A percentile compares a stretch with the other conserved stretches of the same genome.
Conservation (phyloP, 495 filamentous ascomycete species). For the Annulohypoxylon stygium region DNA sequence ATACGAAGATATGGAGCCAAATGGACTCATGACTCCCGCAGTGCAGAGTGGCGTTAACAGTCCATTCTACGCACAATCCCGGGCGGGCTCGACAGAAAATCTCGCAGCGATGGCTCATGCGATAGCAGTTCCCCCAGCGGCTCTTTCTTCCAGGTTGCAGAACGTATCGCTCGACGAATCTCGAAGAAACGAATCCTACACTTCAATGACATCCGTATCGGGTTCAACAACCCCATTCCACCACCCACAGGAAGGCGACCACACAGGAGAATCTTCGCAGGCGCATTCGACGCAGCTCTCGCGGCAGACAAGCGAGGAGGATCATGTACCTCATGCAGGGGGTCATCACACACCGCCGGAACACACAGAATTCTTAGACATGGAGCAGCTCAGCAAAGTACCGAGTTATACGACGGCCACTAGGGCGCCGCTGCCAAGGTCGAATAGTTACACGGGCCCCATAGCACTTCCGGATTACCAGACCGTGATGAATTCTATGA, state of each 20-base stretch:
- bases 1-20: conserved; percentile 84
- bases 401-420: conserved; percentile 86
- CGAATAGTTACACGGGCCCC: conserved; percentile 41
- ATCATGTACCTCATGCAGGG: conserved; percentile 56
- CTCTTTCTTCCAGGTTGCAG: conserved; percentile 72
- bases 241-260: conserved; percentile 45
- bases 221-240: conserved; percentile 50
- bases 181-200: conserved; percentile 53
- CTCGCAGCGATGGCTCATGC: conserved; percentile 63
- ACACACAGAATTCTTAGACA: conserved; percentile 72
- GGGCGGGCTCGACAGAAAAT: conserved; percentile 83
- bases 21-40: conserved; percentile 81
- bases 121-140: conserved; percentile 70
- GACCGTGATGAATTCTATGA: conserved; percentile 51
- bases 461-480: conserved; percentile 58
- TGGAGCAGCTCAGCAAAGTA: conserved; percentile 76
- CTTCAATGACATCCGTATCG: conserved; percentile 49
- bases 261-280: conserved; percentile 50
- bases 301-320: conserved; percentile 74
- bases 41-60: conserved; percentile 77
- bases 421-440: conserved; percentile 65
- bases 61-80: conserved; percentile 80
- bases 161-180: conserved; percentile 65
- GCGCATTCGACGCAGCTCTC: conserved; percentile 59
- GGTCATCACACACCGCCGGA: conserved; percentile 68